These are phyloP conservation scores for Zoysia pacifica DNA, from an alignment of 176 grass and related monocot species.

Conservation along the genomic window DNA sequence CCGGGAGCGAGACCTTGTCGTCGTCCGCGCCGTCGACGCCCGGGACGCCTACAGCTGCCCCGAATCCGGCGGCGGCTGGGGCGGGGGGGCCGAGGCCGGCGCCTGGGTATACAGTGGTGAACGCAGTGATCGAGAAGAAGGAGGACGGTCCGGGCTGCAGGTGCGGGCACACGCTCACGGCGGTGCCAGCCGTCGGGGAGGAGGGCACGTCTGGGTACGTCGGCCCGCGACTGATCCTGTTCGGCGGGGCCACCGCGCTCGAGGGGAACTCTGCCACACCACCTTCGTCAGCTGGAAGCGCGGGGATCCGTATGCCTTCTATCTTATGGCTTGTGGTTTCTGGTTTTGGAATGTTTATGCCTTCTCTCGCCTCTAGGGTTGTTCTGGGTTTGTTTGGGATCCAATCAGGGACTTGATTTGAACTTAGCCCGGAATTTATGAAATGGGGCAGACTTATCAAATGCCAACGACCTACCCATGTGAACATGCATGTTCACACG, in stretches of 20 bases:
- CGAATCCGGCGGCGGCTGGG: constrained; percentile 30
- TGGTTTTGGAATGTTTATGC: constrained; percentile 14
- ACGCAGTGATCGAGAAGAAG: constrained; percentile 88
- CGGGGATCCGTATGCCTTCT: constrained; percentile 83
- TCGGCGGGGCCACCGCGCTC: constrained; percentile 87
- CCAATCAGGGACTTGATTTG: background rate
- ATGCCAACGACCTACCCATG: background rate
- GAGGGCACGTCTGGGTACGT: constrained; percentile 77
- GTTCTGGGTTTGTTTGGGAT: background rate
- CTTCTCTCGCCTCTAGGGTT: background rate
- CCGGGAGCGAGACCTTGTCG: constrained; percentile 37
- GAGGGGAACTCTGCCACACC: constrained; percentile 93
- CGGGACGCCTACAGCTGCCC: constrained; percentile 6
- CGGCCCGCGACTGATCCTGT: constrained; percentile 77
- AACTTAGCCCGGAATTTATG: background rate
- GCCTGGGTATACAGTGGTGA: constrained; percentile 72
- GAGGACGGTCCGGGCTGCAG: constrained; percentile 89
- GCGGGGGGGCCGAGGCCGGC: constrained; percentile 65
- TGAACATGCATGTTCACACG: background rate
- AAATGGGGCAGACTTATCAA: background rate
- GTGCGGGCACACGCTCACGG: constrained; percentile 91
- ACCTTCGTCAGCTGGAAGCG: constrained; percentile 73
- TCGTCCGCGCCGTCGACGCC: constrained; percentile 43
- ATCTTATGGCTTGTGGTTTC: constrained; percentile 16
- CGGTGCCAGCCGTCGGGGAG: constrained; percentile 81